These are phyloP conservation scores for Saccharomycopsis olivae DNA, from an alignment of 805 yeast genomes.

Conservation along the genomic window DNA sequence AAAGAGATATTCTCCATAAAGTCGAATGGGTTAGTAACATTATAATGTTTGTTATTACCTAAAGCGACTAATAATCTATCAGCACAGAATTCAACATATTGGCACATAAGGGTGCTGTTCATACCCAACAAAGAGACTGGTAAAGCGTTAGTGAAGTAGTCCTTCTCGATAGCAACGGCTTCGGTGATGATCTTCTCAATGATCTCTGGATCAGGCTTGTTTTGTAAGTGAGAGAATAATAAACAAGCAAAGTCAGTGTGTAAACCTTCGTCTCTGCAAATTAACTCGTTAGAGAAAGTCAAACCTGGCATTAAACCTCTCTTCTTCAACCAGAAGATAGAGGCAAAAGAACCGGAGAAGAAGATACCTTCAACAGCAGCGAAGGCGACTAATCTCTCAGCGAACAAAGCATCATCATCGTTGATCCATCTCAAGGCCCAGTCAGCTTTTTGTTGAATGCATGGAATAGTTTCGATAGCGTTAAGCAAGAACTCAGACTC, in stretches of 20 bases:
- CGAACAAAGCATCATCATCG: slow-evolving; percentile 80
- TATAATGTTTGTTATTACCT: slow-evolving; percentile 84
- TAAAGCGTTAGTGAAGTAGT: slow-evolving; percentile 88
- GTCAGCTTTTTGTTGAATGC: slow-evolving; percentile 93
- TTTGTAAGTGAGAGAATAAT: slow-evolving; percentile 82
- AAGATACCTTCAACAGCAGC: slow-evolving; percentile 99
- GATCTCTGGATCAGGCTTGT: slow-evolving; percentile 73
- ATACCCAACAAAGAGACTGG: slow-evolving; percentile 91
- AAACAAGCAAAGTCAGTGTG: slow-evolving; percentile 98
- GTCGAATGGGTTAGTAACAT: slow-evolving; percentile 89
- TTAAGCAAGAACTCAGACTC: slow-evolving; percentile 86
- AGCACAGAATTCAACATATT: slow-evolving; percentile 95
- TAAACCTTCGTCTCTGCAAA: slow-evolving; percentile 97
- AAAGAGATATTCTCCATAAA: slow-evolving; percentile 98
- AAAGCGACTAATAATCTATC: slow-evolving; percentile 87
- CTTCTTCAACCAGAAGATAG: slow-evolving; percentile 97
- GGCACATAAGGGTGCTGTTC: slow-evolving; percentile 91
- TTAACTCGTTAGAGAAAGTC: slow-evolving; percentile 94
- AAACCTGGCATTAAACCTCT: slow-evolving; percentile 99
- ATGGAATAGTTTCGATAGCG: slow-evolving; percentile 93
- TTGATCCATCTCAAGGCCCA: slow-evolving; percentile 98
- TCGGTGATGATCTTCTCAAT: slow-evolving; percentile 84
- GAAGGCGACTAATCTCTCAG: slow-evolving; percentile 93
- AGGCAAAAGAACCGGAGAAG: slow-evolving; percentile 97
- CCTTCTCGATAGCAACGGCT: slow-evolving; percentile 92